Evolutionary conservation across 2,329 filamentous ascomycete species (phyloP), one percentile per base, ranked within the genome.

Genomic region (Fusarium chuoi): DNA sequence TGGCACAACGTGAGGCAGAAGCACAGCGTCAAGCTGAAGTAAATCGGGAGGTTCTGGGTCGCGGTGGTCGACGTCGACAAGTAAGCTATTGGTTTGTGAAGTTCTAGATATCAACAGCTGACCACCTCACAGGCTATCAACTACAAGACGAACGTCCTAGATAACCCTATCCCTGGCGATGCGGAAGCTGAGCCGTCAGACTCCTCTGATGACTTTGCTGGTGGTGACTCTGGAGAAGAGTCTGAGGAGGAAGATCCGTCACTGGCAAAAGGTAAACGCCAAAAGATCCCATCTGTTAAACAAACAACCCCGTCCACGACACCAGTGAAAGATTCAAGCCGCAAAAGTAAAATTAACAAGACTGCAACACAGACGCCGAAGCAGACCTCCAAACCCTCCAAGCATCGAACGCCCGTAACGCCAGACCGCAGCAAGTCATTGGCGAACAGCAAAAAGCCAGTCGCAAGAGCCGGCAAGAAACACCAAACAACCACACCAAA

Each of bases 1-100:
- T 99, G 41, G 90, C 91, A 60, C 90, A 97, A 79, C 91, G 96
- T 71, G 94, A 97, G 81, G 90, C 89, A 46, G 90, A 92, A 62
- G 95, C 95, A 6, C 88, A 89, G n/a, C 90, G 90, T 63, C 91
- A 95, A 77, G 90, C 91, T 13, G 91, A 91, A 39, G 87, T 79
- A 22, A 90, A 91, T 66, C 87, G 91, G 55, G 90, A 97, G 80
- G 89, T 89, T n/a, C 89, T 98, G 54, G 96, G 96, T 17, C 90
- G 96, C 68, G 96, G 96, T 44, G 94, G 94, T 73, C 89, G 96
- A 75, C 91, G 91, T 73, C 89, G 93, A 69, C 78, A 74, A 57
- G 83, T 84, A 71, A 73, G 82, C 75, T 20, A 28, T 24, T 17
- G 18, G 22, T 13, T 33, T 5, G 33, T 7, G 51, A 24, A 15